Conservation (phyloP, 768 basidiomycete species). For the Candolleomyces eurysporus region DNA sequence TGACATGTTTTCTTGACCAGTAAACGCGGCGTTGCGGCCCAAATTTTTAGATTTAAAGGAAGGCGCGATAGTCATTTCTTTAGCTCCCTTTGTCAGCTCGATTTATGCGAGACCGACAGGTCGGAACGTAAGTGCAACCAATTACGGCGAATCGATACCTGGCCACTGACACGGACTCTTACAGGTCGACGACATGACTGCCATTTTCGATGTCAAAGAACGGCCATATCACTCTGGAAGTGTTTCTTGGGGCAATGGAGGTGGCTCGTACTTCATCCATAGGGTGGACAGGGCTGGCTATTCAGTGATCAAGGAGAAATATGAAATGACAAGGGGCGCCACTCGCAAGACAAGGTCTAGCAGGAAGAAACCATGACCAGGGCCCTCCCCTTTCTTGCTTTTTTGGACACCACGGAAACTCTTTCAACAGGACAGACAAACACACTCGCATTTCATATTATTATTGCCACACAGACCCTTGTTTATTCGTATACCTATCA, state of each 20-base stretch:
- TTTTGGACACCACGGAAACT: too few relatives aligned
- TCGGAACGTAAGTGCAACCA: slow-evolving; percentile 59
- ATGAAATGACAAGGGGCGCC: slow-evolving; percentile 31
- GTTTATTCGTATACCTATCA: too few relatives aligned
- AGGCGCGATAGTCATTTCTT: slow-evolving; percentile 84
- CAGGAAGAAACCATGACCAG: too few relatives aligned
- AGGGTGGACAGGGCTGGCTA: slow-evolving; percentile 75
- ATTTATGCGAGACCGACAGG: slow-evolving; percentile 75
- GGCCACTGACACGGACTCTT: slow-evolving; percentile 2
- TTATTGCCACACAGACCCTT: too few relatives aligned
- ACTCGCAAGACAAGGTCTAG: too few relatives aligned
- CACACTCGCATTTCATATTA: too few relatives aligned
- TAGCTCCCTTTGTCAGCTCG: slow-evolving; percentile 81
- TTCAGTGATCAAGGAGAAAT: slow-evolving; percentile 52
- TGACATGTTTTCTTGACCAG: slow-evolving; percentile 31
- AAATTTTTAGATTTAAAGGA: slow-evolving; percentile 95
- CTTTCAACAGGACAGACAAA: too few relatives aligned
- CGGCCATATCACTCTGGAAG: slow-evolving; percentile 65
- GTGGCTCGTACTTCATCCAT: slow-evolving; percentile 74
- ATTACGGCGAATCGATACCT: not conserved
- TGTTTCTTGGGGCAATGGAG: slow-evolving; percentile 78
- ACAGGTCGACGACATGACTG: slow-evolving; percentile 74
- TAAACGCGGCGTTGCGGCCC: slow-evolving; percentile 84
- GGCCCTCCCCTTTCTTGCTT: too few relatives aligned
- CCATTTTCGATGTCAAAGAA: slow-evolving; percentile 78